A percentile compares a stretch with the other conserved stretches of the same genome.
Conservation (phyloP, 2,329 filamentous ascomycete genomes). For the Cercospora sp. region DNA sequence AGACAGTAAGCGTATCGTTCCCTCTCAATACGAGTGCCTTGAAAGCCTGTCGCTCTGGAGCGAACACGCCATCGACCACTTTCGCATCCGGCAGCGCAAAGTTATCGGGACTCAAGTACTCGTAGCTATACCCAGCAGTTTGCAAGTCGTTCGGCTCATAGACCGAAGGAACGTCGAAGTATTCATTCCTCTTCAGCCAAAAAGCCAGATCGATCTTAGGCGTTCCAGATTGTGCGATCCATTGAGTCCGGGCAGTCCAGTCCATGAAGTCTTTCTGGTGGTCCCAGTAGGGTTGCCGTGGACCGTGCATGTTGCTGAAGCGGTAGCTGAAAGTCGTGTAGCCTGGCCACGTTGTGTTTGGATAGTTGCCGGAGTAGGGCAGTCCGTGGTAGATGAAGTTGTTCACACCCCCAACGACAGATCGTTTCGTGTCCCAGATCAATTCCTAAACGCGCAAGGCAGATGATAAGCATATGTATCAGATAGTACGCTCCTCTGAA, state of each 20-base stretch:
- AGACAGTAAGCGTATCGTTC: conserved; percentile 42
- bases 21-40: conserved; percentile 46
- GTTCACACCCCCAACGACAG: conserved; percentile 46
- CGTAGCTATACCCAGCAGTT: conserved; percentile 39
- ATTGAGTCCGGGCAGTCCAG: conserved; percentile 44
- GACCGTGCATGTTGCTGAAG: conserved; percentile 45
- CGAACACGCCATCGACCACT: conserved; percentile 43
- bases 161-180: conserved; percentile 16
- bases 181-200: conserved; percentile 36
- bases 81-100: conserved; percentile 43
- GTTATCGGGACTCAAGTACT: conserved; percentile 50
- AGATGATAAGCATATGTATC: not conserved
- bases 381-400: conserved; percentile 49
- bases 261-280: conserved; percentile 42
- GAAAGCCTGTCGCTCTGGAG: conserved; percentile 44
- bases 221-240: conserved; percentile 43
- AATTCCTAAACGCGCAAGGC: conserved; percentile 24
- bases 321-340: conserved; percentile 48
- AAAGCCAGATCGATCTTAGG: conserved; percentile 47
- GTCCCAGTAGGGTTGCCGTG: conserved; percentile 47
- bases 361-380: conserved; percentile 45
- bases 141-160: conserved; percentile 33
- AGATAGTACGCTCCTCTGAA: not conserved
- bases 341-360: conserved; percentile 53
- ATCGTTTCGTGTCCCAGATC: conserved; percentile 42